Base-by-base conservation (phyloP, 2,329 filamentous ascomycete species). In the Botrytis fragariae region DNA sequence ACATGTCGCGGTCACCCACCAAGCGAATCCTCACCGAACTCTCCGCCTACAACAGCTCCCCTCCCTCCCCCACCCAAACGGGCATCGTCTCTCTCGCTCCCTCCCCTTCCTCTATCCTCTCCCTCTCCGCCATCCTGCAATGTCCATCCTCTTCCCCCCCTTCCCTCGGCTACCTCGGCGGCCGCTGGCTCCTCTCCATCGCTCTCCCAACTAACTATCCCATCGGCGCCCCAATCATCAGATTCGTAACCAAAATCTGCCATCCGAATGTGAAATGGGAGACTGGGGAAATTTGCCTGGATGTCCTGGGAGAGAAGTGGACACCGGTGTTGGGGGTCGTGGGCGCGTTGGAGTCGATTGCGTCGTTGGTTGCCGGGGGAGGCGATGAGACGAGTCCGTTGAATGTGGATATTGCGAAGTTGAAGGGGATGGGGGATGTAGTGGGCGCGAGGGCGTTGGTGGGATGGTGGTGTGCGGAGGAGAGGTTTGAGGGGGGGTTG, bases 251-350 rank as follows among this genome's bases (percentile, higher is more conserved):
- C 51, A 89, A 90, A 75, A 90, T 97, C 77, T 92, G 93, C 79
- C 94, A 97, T 84, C 91, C 95, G 65, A 98, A 98, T 83, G 90
- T 92, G 63, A 84, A 87, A 75, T 90, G 89, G 81, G 84, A 85
- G 77, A 94, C 90, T 3, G 96, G 96, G 78, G 95, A 98, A 83
- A 96, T 99, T 80, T 99, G 96, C 82, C 89, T 98, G 42, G 96
- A 98, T 81, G 87, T 98, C 75, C 86, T 99, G 74, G 87, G 88
- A 80, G 87, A 91, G 72, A 87, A 88, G 29, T 98, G 95, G 95
- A 92, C 93, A 74, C 93, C 95, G 1, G 90, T 93, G 29, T 96
- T 97, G 82, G 95, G 91, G 59, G 87, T 98, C 32, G 87, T 91
- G 51, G 89, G 91, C 79, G 92, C 91, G 75, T 84, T 95, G 79